Percentiles rank a stretch among this genome's conserved stretches.
These are phyloP conservation scores for Puya raimondii DNA, from an alignment of 176 grass and related monocot genomes.

Conservation along the genomic window DNA sequence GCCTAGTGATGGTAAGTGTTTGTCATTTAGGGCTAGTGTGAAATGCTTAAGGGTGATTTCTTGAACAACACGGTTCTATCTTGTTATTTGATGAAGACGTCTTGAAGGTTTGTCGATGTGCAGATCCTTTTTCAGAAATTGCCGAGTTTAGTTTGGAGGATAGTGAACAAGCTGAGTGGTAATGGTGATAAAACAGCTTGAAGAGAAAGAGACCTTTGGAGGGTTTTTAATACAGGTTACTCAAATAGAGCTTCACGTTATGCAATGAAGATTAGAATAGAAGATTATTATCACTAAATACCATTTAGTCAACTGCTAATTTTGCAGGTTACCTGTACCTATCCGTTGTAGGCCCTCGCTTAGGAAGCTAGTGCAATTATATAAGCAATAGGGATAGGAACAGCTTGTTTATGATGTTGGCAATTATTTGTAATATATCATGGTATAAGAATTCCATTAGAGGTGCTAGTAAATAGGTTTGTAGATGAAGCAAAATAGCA, in stretches of 20 bases:
- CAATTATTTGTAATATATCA: not conserved
- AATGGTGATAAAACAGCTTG: not conserved
- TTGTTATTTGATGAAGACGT: not conserved
- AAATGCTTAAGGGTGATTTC: not conserved
- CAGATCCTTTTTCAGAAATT: not conserved
- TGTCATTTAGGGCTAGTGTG: not conserved
- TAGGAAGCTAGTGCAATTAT: not conserved
- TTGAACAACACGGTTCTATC: not conserved
- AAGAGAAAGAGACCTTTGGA: not conserved
- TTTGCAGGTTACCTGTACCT: not conserved
- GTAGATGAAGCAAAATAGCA: too few relatives aligned
- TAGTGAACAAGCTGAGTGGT: not conserved
- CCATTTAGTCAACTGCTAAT: not conserved
- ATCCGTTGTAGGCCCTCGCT: not conserved
- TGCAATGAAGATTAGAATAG: not conserved
- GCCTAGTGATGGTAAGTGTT: too few relatives aligned
- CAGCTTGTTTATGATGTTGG: not conserved
- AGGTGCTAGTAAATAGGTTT: too few relatives aligned
- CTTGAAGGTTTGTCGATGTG: not conserved
- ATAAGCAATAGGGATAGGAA: not conserved
- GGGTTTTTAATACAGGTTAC: not conserved
- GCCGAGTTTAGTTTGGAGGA: not conserved
- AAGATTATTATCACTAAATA: not conserved
- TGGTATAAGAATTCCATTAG: not conserved
- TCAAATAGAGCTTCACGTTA: not conserved